Evolutionary conservation across 495 filamentous ascomycete species (phyloP), one percentile per base, ranked within the genome.

Genomic region (Tuber umbilicatum): DNA sequence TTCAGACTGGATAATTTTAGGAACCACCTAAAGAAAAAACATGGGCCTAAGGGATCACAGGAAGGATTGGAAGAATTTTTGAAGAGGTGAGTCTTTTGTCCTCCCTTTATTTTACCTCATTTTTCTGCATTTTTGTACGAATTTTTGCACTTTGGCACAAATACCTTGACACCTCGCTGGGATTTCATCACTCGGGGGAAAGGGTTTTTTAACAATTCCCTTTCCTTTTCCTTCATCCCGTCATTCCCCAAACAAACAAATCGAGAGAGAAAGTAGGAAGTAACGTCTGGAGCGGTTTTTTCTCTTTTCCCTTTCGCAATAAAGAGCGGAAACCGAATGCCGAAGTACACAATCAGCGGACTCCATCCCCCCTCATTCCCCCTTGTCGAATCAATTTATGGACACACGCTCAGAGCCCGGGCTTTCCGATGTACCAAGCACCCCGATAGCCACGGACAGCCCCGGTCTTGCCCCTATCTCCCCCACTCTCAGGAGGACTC

Each of bases 1-100:
- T 94, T 92, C 16, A 89, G 95, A 12, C 83, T 91, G 71, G 95
- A 99, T 83, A 99, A 99, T 78, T 99, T 97, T 83, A 90, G 89
- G 80, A 90, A 91, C 73, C 95, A 99, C 79, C 86, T 97, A 68
- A 87, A 86, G 73, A 89, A 91, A n/a, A 90, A 95, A 81, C 94
- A 99, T 83, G 60, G 67, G 4, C 60, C 60, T 2, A 76, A 67
- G 23, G 76, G 74, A 23, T 23, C 70, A 14, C 70, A 70, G 41
- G 75, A 69, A 19, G 70, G 43, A 40, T 35, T 73, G 72, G 80
- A 78, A 16, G 74, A 76, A 9, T 82, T 82, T 75, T 70, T 82
- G 23, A 82, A 80, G 67, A 77, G 80, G 81, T 82, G 75, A 69
- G 80, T 80, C 35, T 38, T n/a, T 72, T 71, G 71, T 10, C 47